Evolutionary conservation across 2,329 filamentous ascomycete genomes (phyloP), one percentile per base, ranked within the genome.

Genomic region (Phialophora expanda): DNA sequence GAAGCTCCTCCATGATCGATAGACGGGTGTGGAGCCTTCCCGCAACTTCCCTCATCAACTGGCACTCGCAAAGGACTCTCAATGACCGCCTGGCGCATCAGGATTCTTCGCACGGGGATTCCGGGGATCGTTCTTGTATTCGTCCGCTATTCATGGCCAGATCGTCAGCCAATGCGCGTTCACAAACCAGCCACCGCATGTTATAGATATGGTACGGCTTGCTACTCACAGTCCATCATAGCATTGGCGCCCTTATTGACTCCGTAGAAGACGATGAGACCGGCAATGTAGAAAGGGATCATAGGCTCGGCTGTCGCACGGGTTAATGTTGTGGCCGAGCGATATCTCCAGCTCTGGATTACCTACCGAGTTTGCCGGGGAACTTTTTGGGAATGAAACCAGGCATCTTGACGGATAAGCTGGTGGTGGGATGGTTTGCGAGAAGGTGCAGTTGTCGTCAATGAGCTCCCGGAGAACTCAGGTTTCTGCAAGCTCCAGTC

Each of bases 41-140:
- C 22, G 22, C 46, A 41, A 3, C 32, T 41, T 20, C 20, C 17
- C 12, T n/a, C 46, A 38, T 32, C 58, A 53, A 26, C 5, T 51
- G 11, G 11, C 22, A 26, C 48, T 51, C 28, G 28, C 51, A 24
- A 28, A 51, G 20, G 56, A 32, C 3, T 22, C 60, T 63, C 66
- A 66, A 28, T 66, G 20, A 24, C 57, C 30, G 38, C 66, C 69
- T 20, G 11, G 22, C 26, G 69, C 48, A 38, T 68, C 56, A 22
- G 72, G 70, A 3, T 30, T 34, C 74, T 78, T 76, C 51, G 74
- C 74, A 72, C 80, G 78, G 67, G 80, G 80, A 75, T 97, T 97
- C 81, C 93, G 89, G 73, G 93, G 92, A 83, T 98, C 94, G 85
- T 97, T 96, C 89, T 93, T 96, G 88, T 87, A 97, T 84, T 98